Percentiles rank a stretch among this genome's conserved stretches.
Conservation (phyloP, 2,329 filamentous ascomycete species). For the Beauveria scarabaeidicola region DNA sequence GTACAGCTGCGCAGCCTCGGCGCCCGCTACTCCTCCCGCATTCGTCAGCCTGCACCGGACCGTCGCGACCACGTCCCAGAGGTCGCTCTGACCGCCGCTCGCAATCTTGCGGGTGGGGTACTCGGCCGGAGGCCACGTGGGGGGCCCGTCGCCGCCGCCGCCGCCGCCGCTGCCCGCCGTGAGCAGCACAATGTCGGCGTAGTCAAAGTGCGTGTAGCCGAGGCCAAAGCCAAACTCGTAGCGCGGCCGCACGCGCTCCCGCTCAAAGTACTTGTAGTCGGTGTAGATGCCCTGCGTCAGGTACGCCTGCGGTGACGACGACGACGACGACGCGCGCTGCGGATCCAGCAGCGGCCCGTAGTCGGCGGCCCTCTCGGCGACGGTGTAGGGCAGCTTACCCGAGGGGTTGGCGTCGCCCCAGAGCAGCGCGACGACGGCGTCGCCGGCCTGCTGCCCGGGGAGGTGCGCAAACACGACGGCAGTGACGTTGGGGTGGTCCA, state of each 20-base stretch:
- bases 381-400: slow-evolving; percentile 53
- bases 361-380: slow-evolving; percentile 47
- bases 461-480: slow-evolving; percentile 56
- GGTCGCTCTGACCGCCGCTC: slow-evolving; percentile 36
- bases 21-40: slow-evolving; percentile 31
- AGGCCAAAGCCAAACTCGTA: slow-evolving; percentile 51
- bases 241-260: slow-evolving; percentile 36
- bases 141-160: background rate
- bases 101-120: slow-evolving; percentile 32
- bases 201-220: slow-evolving; percentile 46
- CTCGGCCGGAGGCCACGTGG: slow-evolving; percentile 18
- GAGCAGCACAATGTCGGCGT: slow-evolving; percentile 37
- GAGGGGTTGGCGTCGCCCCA: slow-evolving; percentile 50
- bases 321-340: slow-evolving; percentile 37
- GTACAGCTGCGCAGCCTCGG: slow-evolving; percentile 42
- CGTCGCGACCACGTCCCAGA: slow-evolving; percentile 37
- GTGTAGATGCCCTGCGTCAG: slow-evolving; percentile 44
- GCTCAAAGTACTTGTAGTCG: slow-evolving; percentile 49
- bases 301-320: slow-evolving; percentile 39
- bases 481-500: slow-evolving; percentile 56
- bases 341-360: slow-evolving; percentile 40
- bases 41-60: slow-evolving; percentile 34
- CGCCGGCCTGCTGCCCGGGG: slow-evolving; percentile 54
- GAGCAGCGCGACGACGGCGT: slow-evolving; percentile 44
- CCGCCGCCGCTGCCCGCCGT: too few relatives aligned